These are phyloP conservation scores for Tilletiopsis washingtonensis DNA, from an alignment of 1,284 basidiomycete species.

Conservation along the genomic window DNA sequence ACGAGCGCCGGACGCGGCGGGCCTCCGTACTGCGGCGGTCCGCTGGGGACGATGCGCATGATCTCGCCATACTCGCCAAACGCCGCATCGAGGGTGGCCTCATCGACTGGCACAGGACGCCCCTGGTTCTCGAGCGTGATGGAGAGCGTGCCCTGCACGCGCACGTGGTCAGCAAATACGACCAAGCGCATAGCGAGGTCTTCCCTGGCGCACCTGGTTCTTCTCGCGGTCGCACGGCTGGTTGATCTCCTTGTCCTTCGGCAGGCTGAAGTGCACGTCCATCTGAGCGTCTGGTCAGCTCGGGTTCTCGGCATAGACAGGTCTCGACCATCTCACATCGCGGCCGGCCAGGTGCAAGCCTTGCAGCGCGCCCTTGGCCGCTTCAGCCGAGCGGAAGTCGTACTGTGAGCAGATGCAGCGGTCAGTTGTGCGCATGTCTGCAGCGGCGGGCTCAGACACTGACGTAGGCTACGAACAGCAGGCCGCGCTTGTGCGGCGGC, in stretches of 20 bases:
- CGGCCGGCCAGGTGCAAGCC: slow-evolving; percentile 11
- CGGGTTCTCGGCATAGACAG: too few species aligned
- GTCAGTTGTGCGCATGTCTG: slow-evolving; percentile 78
- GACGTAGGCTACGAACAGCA: slow-evolving; percentile 96
- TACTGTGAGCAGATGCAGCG: slow-evolving; percentile 54
- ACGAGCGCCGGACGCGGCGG: too few species aligned
- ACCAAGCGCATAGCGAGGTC: too few species aligned
- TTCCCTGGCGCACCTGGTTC: too few species aligned
- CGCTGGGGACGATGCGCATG: too few species aligned
- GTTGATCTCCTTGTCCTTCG: slow-evolving; percentile 68
- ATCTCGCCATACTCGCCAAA: slow-evolving; percentile 85
- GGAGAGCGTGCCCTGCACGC: slow-evolving; percentile 74
- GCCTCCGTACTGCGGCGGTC: too few species aligned
- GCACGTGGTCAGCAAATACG: too few species aligned
- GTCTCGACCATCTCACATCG: too few species aligned
- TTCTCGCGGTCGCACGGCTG: slow-evolving; percentile 72
- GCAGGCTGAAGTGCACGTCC: slow-evolving; percentile 94
- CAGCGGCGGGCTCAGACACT: slow-evolving; percentile 82
- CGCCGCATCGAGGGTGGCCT: slow-evolving; percentile 68
- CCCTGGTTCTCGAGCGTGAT: slow-evolving; percentile 65
- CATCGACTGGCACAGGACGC: slow-evolving; percentile 68
- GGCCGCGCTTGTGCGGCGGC: slow-evolving; percentile 80
- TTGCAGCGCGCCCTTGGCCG: slow-evolving; percentile 6
- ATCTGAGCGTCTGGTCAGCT: too few species aligned
- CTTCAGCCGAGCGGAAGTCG: background rate